Evolutionary conservation across 2,329 filamentous ascomycete genomes (phyloP), one percentile per base, ranked within the genome.

Genomic region (Beauveria caledonica): DNA sequence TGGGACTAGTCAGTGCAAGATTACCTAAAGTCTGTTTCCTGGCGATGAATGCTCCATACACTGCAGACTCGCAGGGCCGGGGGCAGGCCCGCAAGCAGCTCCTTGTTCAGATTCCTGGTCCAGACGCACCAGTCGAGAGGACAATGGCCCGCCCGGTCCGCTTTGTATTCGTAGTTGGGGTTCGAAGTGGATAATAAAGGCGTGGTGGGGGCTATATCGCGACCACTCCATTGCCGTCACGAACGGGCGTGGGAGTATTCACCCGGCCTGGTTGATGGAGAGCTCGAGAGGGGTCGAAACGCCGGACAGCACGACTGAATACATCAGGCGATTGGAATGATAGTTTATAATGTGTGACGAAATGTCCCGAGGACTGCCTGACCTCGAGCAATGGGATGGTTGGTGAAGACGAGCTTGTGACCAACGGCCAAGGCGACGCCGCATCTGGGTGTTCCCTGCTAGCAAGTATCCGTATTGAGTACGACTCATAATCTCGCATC

Each of bases 141-240:
- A 40, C 54, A 40, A 58, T 58, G 54, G 54, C 29, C 54, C 29
- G 42, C 6, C 19, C 27, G 44, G 45, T 33, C 54, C 45, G 54
- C 54, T 9, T 39, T 15, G 13, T 36, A n/a, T n/a, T n/a, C n/a
- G n/a, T 17, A 7, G 8, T 36, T 23, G 17, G 25, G 21, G 56
- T 40, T 58, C 36, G 15, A 42, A 33, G 55, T 58, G 45, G 55
- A 29, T 58, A 21, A 27, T 44, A 33, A 19, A 29, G n/a, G 23
- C 17, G 15, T 19, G n/a, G 55, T 58, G 55, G 55, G 46, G 56
- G 46, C 56, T 51, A 42, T 51, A 51, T 58, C 45, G 46, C n/a
- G 11, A 36, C 54, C 44, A 40, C 46, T 48, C 53, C 44, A 49
- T 57, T 49, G 54, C 39, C 21, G 33, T 57, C 54, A 40, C 19